Percentiles rank a stretch among this genome's conserved stretches.
Conservation (phyloP, 192 early-diverging fungal genomes). For the Coemansia sp. region DNA sequence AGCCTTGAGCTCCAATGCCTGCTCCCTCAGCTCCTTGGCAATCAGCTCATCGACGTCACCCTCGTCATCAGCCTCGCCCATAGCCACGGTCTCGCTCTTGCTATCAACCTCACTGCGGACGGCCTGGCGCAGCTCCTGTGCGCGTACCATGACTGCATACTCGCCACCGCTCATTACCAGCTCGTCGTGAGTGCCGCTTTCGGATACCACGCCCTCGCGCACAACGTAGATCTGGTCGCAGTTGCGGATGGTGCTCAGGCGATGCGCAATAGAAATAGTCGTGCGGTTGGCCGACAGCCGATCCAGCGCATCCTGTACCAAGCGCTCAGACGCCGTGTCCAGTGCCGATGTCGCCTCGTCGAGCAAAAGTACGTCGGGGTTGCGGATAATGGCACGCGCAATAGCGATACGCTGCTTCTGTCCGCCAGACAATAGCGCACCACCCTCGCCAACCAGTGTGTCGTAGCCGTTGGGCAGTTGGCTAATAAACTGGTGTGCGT, state of each 20-base stretch:
- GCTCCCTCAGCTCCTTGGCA: constrained; percentile 45
- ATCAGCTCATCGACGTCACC: constrained; percentile 38
- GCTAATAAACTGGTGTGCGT: constrained; percentile 74
- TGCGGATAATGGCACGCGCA: constrained; percentile 86
- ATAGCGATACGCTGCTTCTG: constrained; percentile 97
- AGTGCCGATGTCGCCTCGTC: constrained; percentile 91
- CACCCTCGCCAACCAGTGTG: constrained; percentile 83
- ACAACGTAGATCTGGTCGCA: constrained; percentile 88
- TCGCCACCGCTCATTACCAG: constrained; percentile 64
- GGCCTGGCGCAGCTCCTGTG: constrained; percentile 84
- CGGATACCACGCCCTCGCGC: constrained; percentile 66
- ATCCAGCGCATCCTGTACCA: constrained; percentile 84
- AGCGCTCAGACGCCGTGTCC: constrained; percentile 75
- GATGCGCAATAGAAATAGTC: constrained; percentile 89
- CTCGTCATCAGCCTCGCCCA: not conserved
- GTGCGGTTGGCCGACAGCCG: constrained; percentile 71
- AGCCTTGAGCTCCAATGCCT: constrained; percentile 40
- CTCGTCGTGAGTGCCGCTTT: constrained; percentile 79
- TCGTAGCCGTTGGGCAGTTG: constrained; percentile 75
- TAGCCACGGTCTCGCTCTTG: not conserved
- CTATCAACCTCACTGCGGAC: constrained; percentile 9
- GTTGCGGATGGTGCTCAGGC: constrained; percentile 88
- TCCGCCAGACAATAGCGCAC: constrained; percentile 80
- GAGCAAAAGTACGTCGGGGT: constrained; percentile 78
- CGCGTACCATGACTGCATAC: constrained; percentile 56